phyloP scores from a whole-genome alignment of 805 yeast genomes.

The Kodamaea jinghongensis region DNA sequence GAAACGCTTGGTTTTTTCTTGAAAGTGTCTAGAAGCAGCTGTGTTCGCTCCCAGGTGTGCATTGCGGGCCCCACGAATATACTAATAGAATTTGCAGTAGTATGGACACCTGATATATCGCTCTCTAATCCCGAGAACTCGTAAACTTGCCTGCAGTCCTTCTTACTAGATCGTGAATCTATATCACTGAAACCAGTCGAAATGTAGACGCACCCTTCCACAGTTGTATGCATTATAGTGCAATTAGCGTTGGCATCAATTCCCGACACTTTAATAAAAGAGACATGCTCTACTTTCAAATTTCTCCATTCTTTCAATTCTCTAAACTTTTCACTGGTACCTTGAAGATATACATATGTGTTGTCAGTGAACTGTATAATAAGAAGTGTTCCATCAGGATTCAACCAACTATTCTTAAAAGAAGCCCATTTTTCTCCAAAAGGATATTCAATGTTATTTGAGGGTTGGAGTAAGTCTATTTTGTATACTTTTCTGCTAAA shows the following conservation, averaged over 20 bases:
- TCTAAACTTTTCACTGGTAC: conserved; percentile 31
- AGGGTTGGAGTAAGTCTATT: conserved; percentile 36
- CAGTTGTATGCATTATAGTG: conserved; percentile 30
- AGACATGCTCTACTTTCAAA: conserved; percentile 23
- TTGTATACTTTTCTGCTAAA: conserved; percentile 20
- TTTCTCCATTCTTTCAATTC: conserved; percentile 31
- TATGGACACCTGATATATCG: no score
- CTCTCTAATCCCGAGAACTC: conserved; percentile 8
- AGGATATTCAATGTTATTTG: no score
- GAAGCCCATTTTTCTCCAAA: background rate
- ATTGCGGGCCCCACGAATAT: no score
- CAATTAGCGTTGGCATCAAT: conserved; percentile 21
- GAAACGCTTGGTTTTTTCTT: no score
- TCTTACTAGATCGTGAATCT: conserved; percentile 34
- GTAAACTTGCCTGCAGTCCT: conserved; percentile 27
- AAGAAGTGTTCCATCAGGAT: conserved; percentile 37
- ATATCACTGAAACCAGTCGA: conserved; percentile 17
- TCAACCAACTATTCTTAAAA: conserved; percentile 34
- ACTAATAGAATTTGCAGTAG: no score
- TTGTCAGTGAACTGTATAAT: conserved; percentile 25
- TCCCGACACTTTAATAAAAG: conserved; percentile 12
- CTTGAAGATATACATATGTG: conserved; percentile 31
- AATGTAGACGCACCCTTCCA: conserved; percentile 28
- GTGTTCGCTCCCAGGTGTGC: no score
- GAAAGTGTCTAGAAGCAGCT: no score